Percentiles rank a stretch among this genome's conserved stretches.
Evolutionary conservation across 2,329 filamentous ascomycete species (phyloP).

Genomic region (Colletotrichum chrysophilum): DNA sequence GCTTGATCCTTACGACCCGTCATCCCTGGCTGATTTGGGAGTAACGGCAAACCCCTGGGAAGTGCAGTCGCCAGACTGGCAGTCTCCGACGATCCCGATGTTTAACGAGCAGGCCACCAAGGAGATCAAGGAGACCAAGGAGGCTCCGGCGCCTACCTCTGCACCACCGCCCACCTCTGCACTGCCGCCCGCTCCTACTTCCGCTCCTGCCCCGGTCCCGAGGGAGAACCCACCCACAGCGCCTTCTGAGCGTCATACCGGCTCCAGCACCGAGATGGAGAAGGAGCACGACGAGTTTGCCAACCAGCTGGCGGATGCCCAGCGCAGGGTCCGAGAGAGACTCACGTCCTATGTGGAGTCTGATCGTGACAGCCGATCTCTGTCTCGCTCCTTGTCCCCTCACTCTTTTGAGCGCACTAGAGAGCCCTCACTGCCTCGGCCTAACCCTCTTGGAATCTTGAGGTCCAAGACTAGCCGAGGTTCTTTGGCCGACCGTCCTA

Average conservation of each 20-base stretch:
- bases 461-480: slow-evolving; percentile 71
- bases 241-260: neutral
- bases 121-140: neutral
- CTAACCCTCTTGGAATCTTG: slow-evolving; percentile 68
- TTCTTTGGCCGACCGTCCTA: slow-evolving; percentile 59
- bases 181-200: neutral
- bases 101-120: neutral
- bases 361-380: slow-evolving; percentile 49
- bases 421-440: slow-evolving; percentile 39
- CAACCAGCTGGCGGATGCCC: slow-evolving; percentile 71
- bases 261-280: slow-evolving; percentile 38
- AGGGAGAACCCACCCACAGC: neutral
- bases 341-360: slow-evolving; percentile 72
- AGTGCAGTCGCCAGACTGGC: slow-evolving; percentile 26
- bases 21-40: slow-evolving; percentile 34
- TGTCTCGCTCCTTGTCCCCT: slow-evolving; percentile 50
- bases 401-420: slow-evolving; percentile 37
- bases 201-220: neutral
- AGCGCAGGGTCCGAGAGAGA: slow-evolving; percentile 72
- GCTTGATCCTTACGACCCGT: slow-evolving; percentile 33
- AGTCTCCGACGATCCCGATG: slow-evolving; percentile 19
- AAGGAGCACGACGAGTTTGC: slow-evolving; percentile 74
- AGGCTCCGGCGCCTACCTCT: neutral
- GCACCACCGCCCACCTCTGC: neutral
- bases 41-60: slow-evolving; percentile 51